Conservation (phyloP, 441 rosid species). For the Jatropha multifida region DNA sequence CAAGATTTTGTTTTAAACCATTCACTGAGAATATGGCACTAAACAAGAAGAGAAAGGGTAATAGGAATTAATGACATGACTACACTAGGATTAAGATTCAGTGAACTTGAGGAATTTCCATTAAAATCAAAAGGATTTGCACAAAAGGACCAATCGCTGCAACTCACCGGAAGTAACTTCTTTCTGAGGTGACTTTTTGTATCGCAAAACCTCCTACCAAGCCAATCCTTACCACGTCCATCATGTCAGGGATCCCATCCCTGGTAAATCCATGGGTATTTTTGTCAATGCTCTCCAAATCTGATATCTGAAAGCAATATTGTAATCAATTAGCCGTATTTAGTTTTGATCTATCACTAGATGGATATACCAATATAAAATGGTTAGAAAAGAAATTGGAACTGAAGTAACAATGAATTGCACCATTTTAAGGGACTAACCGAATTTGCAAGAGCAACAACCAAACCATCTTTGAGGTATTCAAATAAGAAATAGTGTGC, state of each 20-base stretch:
- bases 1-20: background rate
- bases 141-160: background rate
- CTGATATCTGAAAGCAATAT: constrained; percentile 58
- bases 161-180: constrained; percentile 84
- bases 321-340: background rate
- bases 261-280: constrained; percentile 51
- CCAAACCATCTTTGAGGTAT: constrained; percentile 71
- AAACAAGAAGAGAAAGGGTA: background rate
- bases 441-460: constrained; percentile 63
- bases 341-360: background rate
- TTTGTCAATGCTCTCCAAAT: constrained; percentile 54
- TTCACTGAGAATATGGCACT: background rate
- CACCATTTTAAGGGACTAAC: constrained; percentile 42
- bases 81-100: background rate
- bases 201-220: constrained; percentile 90
- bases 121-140: background rate
- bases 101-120: background rate
- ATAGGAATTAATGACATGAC: background rate
- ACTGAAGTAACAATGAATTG: constrained; percentile 10
- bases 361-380: background rate
- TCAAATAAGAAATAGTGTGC: constrained; percentile 71
- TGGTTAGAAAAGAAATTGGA: constrained; percentile 15
- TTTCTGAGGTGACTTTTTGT: constrained; percentile 69
- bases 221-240: constrained; percentile 73
- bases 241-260: constrained; percentile 58